Evolutionary conservation across 305 asterid genomes (phyloP), one percentile per base, ranked within the genome.

Genomic region (Stenogyne calaminthoides): DNA sequence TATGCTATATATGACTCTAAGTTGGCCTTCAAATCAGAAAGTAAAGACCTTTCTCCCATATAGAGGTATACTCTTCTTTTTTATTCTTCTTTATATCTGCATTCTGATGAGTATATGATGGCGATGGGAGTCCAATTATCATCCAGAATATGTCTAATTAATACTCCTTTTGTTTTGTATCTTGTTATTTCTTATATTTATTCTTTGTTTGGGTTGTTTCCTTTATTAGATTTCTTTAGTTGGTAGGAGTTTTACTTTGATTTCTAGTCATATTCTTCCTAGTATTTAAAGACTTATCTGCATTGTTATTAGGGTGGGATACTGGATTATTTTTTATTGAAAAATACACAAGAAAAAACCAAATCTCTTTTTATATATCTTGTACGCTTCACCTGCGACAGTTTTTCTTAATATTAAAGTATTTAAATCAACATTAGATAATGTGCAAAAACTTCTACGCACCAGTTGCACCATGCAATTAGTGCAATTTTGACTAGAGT

Each of bases 11-110:
- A 60, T 59, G 91, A 85, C 69, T 40, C 77, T 39, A 82, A 73
- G 73, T 57, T 76, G 73, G 76, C 88, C 70, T 72, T 80, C 81
- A 85, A 76, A 83, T 67, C 81, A 7, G 82, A 88, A 44, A 81
- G 73, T 66, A 86, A 71, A 76, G 79, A 78, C 78, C 39, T 77
- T n/a, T 51, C 64, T 81, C 47, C 85, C 67, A 2, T 82, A 67
- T 54, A 72, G 85, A 87, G 92, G 94, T 90, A 60, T 36, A 36
- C 52, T 42, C 72, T 18, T 7, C 34, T 71, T 64, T 16, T 47
- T 25, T n/a, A n/a, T n/a, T n/a, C n/a, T 66, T 2, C 55, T 32
- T 32, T 29, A 2, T 75, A 16, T 54, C 71, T 72, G 3, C 40
- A 7, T 56, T 36, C 12, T 4, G 6, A 12, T 2, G 9, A 59